phyloP scores from a whole-genome alignment of 305 asterid genomes.

The Ajuga reptans region DNA sequence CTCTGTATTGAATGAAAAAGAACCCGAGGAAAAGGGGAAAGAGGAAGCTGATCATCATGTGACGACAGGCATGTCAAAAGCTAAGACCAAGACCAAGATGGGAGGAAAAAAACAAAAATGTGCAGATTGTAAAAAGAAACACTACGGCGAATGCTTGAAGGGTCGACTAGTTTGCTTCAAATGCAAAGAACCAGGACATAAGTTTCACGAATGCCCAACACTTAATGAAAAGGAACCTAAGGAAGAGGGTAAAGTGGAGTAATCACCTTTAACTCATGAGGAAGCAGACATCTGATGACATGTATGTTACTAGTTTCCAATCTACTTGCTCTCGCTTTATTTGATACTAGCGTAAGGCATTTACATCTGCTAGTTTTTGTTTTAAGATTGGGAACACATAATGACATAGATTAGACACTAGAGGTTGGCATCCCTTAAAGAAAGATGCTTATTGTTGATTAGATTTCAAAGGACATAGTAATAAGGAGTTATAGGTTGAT shows the following conservation, averaged over 20 bases:
- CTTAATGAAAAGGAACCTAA: not conserved
- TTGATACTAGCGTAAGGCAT: not conserved
- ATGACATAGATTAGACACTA: not conserved
- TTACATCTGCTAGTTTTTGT: not conserved
- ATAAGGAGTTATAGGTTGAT: too few relatives aligned
- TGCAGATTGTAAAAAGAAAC: not conserved
- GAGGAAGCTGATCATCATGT: not conserved
- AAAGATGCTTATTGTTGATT: not conserved
- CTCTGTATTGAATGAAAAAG: too few relatives aligned
- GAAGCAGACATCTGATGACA: not conserved
- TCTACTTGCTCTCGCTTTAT: not conserved
- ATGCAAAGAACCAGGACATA: not conserved
- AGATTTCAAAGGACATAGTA: too few relatives aligned
- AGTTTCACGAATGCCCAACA: not conserved
- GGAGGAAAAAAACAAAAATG: not conserved
- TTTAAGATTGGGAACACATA: not conserved
- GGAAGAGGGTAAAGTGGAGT: not conserved
- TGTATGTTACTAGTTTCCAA: not conserved
- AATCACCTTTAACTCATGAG: not conserved
- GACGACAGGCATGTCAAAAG: not conserved
- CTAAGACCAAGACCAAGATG: not conserved
- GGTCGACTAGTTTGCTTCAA: not conserved
- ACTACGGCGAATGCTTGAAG: not conserved
- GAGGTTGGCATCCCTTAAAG: not conserved
- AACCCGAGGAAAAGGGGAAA: not conserved